phyloP scores from a whole-genome alignment of 2,329 filamentous ascomycete species.

The Fusarium pininemorale region DNA sequence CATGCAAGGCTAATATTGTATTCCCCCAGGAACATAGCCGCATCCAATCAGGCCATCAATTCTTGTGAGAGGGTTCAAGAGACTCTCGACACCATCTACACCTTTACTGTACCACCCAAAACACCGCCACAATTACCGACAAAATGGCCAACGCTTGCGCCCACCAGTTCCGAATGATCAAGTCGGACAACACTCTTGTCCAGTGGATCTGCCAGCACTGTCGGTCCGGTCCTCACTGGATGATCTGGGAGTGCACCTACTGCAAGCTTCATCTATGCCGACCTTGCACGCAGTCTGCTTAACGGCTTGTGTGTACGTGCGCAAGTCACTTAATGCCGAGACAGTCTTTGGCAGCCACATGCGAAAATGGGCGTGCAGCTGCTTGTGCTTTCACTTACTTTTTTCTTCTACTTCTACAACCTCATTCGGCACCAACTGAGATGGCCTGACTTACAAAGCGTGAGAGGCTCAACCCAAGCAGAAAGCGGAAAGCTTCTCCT shows the following conservation, averaged over 20 bases:
- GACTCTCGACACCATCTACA: slow-evolving; percentile 29
- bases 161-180: slow-evolving; percentile 72
- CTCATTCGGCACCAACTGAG: slow-evolving; percentile 1
- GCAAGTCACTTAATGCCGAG: slow-evolving; percentile 16
- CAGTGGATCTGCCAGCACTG: slow-evolving; percentile 74
- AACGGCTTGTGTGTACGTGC: slow-evolving; percentile 10
- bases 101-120: slow-evolving; percentile 24
- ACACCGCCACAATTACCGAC: slow-evolving; percentile 26
- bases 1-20: slow-evolving; percentile 39
- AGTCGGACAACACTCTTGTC: slow-evolving; percentile 71
- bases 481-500: slow-evolving; percentile 10
- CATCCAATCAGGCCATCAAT: slow-evolving; percentile 36
- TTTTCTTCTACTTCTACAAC: background rate
- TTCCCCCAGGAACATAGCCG: slow-evolving; percentile 25
- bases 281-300: slow-evolving; percentile 59
- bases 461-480: slow-evolving; percentile 28
- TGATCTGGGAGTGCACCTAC: slow-evolving; percentile 74
- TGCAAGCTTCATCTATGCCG: slow-evolving; percentile 74
- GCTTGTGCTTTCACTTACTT: background rate
- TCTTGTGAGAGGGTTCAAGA: slow-evolving; percentile 34
- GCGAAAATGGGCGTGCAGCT: slow-evolving; percentile 25
- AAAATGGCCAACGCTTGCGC: slow-evolving; percentile 65
- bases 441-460: slow-evolving; percentile 38
- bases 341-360: slow-evolving; percentile 28
- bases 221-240: slow-evolving; percentile 71